Conservation (phyloP, 2,329 filamentous ascomycete genomes). For the Sporothrix pseudoabietina region DNA sequence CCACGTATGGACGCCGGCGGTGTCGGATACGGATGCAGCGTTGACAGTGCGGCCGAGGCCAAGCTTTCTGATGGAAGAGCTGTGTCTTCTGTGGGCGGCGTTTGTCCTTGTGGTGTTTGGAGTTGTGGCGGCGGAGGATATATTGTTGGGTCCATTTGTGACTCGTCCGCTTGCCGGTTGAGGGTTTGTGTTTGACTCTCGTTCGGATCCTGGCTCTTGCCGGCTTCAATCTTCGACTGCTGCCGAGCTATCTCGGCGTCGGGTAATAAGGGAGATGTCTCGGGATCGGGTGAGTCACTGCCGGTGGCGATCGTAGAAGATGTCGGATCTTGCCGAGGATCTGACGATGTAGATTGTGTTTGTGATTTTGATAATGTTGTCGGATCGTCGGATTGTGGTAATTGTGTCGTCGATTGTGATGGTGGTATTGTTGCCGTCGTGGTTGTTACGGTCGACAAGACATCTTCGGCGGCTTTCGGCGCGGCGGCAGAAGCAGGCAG, state of each 20-base stretch:
- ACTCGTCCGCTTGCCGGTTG: background rate
- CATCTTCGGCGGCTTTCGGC: conserved; percentile 21
- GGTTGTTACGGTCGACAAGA: background rate
- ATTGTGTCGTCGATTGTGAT: background rate
- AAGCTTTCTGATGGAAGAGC: conserved; percentile 5
- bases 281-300: conserved; percentile 2
- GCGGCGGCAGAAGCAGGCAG: conserved; percentile 18
- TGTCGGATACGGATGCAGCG: conserved; percentile 56
- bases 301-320: background rate
- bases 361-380: background rate
- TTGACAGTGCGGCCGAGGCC: conserved; percentile 22
- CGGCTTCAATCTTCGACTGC: background rate
- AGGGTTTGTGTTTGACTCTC: background rate
- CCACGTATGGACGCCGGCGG: conserved; percentile 56
- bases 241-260: conserved; percentile 19
- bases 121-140: conserved; percentile 1
- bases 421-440: background rate
- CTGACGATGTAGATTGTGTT: background rate
- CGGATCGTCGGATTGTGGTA: background rate
- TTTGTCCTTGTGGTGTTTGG: background rate
- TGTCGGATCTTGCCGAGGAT: background rate
- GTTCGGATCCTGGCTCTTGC: conserved; percentile 28
- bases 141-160: background rate
- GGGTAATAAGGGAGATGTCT: conserved; percentile 11
- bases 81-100: background rate